Evolutionary conservation across 2,329 filamentous ascomycete genomes (phyloP).

Genomic region (Rugonectria rugulosa): DNA sequence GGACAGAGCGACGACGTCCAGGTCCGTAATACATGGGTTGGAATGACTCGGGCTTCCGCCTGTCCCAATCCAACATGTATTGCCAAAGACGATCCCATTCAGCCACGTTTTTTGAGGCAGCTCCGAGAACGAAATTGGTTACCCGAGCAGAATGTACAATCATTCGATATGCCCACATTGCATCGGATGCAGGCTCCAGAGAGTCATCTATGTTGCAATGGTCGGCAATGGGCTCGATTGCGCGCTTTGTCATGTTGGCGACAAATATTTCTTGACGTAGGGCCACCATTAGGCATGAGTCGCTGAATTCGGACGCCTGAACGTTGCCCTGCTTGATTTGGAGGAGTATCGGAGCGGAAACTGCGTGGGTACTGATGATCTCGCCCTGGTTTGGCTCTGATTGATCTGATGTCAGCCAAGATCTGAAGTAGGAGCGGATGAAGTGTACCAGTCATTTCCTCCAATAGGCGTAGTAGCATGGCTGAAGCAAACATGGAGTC

Average conservation of each 20-base stretch:
- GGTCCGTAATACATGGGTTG: neutral
- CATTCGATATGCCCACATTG: constrained; percentile 2
- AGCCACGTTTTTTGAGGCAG: neutral
- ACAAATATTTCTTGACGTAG: constrained; percentile 9
- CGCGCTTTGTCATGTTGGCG: constrained; percentile 4
- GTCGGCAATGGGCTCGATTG: neutral
- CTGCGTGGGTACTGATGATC: neutral
- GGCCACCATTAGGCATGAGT: neutral
- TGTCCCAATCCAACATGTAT: neutral
- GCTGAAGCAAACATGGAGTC: constrained; percentile 1
- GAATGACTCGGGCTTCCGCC: neutral
- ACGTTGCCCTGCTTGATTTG: neutral
- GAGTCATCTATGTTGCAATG: constrained; percentile 6
- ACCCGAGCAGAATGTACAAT: constrained; percentile 7
- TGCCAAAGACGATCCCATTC: constrained; percentile 1
- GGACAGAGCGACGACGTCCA: too few species aligned
- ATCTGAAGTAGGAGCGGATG: too few species aligned
- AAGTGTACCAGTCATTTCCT: constrained; percentile 8
- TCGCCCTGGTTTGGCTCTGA: too few species aligned
- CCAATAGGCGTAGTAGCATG: constrained; percentile 1
- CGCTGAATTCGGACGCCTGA: neutral
- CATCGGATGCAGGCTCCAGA: neutral
- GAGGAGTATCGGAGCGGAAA: constrained; percentile 1
- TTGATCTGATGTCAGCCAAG: neutral
- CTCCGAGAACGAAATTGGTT: neutral